Conservation (phyloP, 257 asterid species). For the Dorcoceras hygrometricum region DNA sequence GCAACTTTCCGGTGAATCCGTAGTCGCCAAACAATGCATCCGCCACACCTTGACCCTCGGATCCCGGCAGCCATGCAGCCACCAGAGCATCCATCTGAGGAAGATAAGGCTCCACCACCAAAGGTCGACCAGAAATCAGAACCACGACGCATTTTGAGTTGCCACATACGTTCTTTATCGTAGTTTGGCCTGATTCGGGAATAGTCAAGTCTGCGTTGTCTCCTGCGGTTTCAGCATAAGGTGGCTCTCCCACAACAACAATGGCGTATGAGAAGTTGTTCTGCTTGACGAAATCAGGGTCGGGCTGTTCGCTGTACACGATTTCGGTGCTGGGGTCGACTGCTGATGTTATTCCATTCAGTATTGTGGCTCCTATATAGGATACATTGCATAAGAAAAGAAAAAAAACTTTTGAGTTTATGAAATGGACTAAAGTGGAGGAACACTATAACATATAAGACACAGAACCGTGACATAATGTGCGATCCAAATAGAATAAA, state of each 20-base stretch:
- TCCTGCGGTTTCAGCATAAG: slow-evolving; percentile 44
- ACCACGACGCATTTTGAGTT: slow-evolving; percentile 46
- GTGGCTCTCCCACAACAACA: slow-evolving; percentile 55
- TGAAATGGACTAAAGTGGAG: background rate
- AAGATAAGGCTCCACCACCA: slow-evolving; percentile 44
- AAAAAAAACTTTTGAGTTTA: background rate
- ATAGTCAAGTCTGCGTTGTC: slow-evolving; percentile 43
- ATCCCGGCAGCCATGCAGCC: slow-evolving; percentile 63
- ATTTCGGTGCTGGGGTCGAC: slow-evolving; percentile 44
- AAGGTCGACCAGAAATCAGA: slow-evolving; percentile 48
- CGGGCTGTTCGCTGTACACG: slow-evolving; percentile 33
- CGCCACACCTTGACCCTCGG: slow-evolving; percentile 54
- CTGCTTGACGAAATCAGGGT: slow-evolving; percentile 17
- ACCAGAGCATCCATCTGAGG: slow-evolving; percentile 40
- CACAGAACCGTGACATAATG: too few species aligned
- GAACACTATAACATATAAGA: too few species aligned
- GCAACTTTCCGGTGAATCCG: slow-evolving; percentile 27
- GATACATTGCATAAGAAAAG: background rate
- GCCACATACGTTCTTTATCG: slow-evolving; percentile 38
- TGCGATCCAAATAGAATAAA: too few species aligned
- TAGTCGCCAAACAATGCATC: slow-evolving; percentile 30
- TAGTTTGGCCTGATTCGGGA: slow-evolving; percentile 32
- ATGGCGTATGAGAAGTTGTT: slow-evolving; percentile 37
- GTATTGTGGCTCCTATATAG: slow-evolving; percentile 55
- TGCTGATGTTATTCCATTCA: slow-evolving; percentile 29